Evolutionary conservation across 805 yeast species (phyloP).

Genomic region (Martiniozyma abietophila): DNA sequence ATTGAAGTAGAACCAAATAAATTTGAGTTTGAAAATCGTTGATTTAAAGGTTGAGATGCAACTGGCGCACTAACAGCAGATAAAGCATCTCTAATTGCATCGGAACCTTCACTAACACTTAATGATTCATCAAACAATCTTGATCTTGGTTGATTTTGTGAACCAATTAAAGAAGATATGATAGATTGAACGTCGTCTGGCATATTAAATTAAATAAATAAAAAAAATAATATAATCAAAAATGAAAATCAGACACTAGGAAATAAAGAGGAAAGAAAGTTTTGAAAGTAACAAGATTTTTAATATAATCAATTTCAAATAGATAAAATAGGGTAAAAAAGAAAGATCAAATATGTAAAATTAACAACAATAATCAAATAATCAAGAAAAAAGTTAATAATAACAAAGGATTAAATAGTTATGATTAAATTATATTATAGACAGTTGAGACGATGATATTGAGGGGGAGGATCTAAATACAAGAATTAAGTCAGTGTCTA

Average conservation of each 20-base stretch:
- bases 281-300: background rate
- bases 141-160: conserved; percentile 7
- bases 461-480: no score
- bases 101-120: conserved; percentile 26
- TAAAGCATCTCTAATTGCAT: conserved; percentile 24
- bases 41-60: conserved; percentile 13
- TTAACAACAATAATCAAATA: no score
- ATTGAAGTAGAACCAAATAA: conserved; percentile 54
- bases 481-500: no score
- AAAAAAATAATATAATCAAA: background rate
- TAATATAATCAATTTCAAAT: no score
- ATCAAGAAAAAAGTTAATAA: no score
- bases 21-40: conserved; percentile 28
- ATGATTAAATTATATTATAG: no score
- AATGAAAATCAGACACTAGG: background rate
- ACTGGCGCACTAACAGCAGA: conserved; percentile 27
- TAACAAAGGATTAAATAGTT: no score
- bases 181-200: conserved; percentile 25
- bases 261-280: background rate
- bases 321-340: no score
- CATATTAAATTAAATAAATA: background rate
- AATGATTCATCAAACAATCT: conserved; percentile 19
- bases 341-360: no score
- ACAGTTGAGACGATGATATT: no score
- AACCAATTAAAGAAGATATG: conserved; percentile 21